These are phyloP conservation scores for Backusella mclennaniae DNA, from an alignment of 192 early-diverging fungal genomes.

Conservation along the genomic window DNA sequence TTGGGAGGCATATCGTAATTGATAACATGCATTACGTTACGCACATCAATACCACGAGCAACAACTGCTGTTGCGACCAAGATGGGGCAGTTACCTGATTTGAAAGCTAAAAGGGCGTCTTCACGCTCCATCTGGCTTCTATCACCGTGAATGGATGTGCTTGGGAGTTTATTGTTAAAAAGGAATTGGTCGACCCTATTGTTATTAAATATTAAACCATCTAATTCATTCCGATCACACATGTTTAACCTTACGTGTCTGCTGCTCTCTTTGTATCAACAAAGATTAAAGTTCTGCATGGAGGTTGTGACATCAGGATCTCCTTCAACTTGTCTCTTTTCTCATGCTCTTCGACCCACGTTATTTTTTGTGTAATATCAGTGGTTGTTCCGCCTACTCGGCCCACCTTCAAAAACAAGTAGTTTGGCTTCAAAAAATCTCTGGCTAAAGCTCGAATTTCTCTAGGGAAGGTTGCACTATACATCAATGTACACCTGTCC, in stretches of 20 bases:
- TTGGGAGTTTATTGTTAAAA: conserved; percentile 54
- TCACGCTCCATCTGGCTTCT: conserved; percentile 72
- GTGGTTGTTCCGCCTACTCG: conserved; percentile 64
- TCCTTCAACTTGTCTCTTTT: conserved; percentile 42
- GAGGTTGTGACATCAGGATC: conserved; percentile 45
- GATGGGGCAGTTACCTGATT: conserved; percentile 56
- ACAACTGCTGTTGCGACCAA: conserved; percentile 94
- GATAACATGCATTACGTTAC: conserved; percentile 87
- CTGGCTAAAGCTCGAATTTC: conserved; percentile 67
- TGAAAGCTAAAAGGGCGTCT: conserved; percentile 71
- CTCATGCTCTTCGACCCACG: conserved; percentile 31
- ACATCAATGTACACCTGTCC: conserved; percentile 85
- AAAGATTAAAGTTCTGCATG: conserved; percentile 75
- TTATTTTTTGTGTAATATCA: conserved; percentile 64
- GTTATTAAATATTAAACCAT: not conserved
- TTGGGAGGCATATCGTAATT: conserved; percentile 80
- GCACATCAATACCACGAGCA: conserved; percentile 96
- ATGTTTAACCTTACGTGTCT: conserved; percentile 44
- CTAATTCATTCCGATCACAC: not conserved
- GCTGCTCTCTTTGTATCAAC: conserved; percentile 81
- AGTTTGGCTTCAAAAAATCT: conserved; percentile 61
- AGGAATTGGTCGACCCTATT: conserved; percentile 61
- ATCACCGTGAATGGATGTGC: conserved; percentile 62
- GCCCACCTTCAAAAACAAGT: conserved; percentile 64
- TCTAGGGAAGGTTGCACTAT: conserved; percentile 84